Evolutionary conservation across 2,329 filamentous ascomycete species (phyloP).

Genomic region (Cyphellophora europaea): DNA sequence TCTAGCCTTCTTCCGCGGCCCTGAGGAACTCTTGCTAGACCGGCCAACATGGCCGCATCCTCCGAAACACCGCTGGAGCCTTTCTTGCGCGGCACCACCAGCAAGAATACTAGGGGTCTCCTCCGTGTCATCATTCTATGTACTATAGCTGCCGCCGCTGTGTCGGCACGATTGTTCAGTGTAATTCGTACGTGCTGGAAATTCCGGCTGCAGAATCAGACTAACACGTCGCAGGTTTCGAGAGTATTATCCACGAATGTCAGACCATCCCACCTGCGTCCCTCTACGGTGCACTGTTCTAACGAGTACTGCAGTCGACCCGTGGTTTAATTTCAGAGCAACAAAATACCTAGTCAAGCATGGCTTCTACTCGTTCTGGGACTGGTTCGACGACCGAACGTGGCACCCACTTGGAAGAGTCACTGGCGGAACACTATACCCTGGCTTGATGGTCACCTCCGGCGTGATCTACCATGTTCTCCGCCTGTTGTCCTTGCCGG

Average conservation of each 20-base stretch:
- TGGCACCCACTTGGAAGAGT: constrained; percentile 98
- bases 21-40: background rate
- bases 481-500: constrained; percentile 75
- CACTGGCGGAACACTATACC: constrained; percentile 97
- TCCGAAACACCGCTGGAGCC: constrained; percentile 31
- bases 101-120: constrained; percentile 72
- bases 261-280: constrained; percentile 35
- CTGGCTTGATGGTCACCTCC: constrained; percentile 97
- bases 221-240: constrained; percentile 57
- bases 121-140: constrained; percentile 82
- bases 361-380: constrained; percentile 99
- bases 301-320: constrained; percentile 62
- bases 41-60: constrained; percentile 37
- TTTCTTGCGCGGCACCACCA: constrained; percentile 69
- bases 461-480: constrained; percentile 93
- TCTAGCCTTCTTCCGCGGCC: background rate
- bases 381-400: constrained; percentile 99
- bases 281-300: constrained; percentile 3
- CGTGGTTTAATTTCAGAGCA: constrained; percentile 99
- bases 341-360: constrained; percentile 95
- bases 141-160: constrained; percentile 82
- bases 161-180: constrained; percentile 91
- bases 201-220: constrained; percentile 1
- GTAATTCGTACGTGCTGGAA: constrained; percentile 72
- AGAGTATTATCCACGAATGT: constrained; percentile 99